Conservation (phyloP, 2,329 filamentous ascomycete genomes). For the Cercospora zeina region DNA sequence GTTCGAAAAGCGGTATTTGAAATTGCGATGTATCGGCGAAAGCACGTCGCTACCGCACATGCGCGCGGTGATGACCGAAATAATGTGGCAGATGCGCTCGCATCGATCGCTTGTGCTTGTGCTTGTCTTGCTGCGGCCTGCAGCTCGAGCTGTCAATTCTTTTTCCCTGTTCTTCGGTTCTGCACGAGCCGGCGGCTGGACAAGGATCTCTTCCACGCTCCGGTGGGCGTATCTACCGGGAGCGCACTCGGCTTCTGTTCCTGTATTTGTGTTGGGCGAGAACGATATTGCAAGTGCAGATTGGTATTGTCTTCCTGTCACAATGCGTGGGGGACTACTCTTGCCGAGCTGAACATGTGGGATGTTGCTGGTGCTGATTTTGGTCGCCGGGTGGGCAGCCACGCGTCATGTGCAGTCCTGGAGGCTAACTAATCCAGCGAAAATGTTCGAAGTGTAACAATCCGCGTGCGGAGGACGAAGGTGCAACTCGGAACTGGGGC, state of each 20-base stretch:
- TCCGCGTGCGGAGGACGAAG: background rate
- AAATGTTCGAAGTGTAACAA: background rate
- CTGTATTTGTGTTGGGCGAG: background rate
- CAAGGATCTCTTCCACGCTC: background rate
- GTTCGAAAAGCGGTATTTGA: background rate
- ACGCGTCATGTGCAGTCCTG: background rate
- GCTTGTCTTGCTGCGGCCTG: constrained; percentile 1
- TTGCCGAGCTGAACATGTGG: background rate
- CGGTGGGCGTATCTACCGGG: background rate
- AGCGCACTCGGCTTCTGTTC: background rate
- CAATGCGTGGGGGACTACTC: background rate
- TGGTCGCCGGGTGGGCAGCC: background rate
- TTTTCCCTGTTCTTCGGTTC: background rate
- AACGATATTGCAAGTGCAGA: background rate
- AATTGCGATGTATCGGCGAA: background rate
- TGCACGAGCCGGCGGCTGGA: background rate
- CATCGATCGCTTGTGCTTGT: background rate
- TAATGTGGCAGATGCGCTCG: background rate
- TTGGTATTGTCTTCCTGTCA: background rate
- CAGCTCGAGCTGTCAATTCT: constrained; percentile 2
- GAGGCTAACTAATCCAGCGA: background rate
- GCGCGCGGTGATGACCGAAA: background rate
- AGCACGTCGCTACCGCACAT: background rate
- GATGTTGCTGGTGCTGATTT: background rate
- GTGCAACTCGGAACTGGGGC: background rate